These are phyloP conservation scores for Citeromyces matritensis DNA, from an alignment of 805 yeast species.

Conservation along the genomic window DNA sequence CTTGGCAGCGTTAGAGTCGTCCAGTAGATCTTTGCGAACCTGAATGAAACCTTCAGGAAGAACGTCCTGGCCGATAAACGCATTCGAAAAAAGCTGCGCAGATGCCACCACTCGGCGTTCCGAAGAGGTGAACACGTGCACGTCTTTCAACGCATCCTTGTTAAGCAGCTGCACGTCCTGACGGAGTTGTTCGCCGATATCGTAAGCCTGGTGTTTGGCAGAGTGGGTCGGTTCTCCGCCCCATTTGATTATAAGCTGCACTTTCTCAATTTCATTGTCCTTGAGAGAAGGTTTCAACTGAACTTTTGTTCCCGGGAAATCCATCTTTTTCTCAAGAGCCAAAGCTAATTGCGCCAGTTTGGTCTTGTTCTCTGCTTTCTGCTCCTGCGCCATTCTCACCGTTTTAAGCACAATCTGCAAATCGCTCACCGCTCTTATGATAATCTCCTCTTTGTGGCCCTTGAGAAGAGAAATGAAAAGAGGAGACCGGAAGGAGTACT, in stretches of 20 bases:
- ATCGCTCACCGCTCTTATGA: slow-evolving; percentile 81
- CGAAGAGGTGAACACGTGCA: slow-evolving; percentile 77
- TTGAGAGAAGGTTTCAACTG: slow-evolving; percentile 81
- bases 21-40: slow-evolving; percentile 80
- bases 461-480: slow-evolving; percentile 75
- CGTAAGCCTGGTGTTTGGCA: slow-evolving; percentile 86
- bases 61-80: slow-evolving; percentile 54
- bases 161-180: slow-evolving; percentile 82
- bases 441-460: slow-evolving; percentile 93
- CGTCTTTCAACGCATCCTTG: slow-evolving; percentile 71
- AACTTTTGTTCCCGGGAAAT: slow-evolving; percentile 91
- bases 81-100: slow-evolving; percentile 74
- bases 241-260: slow-evolving; percentile 93
- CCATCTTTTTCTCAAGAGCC: slow-evolving; percentile 79
- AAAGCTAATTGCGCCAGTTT: slow-evolving; percentile 64
- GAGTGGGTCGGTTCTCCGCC: slow-evolving; percentile 99
- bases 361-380: slow-evolving; percentile 63
- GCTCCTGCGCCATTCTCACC: slow-evolving; percentile 66
- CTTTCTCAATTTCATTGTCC: slow-evolving; percentile 72
- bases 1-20: slow-evolving; percentile 96
- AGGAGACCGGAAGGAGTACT: slow-evolving; percentile 84
- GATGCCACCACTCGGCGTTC: slow-evolving; percentile 91
- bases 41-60: slow-evolving; percentile 67
- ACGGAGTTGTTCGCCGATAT: slow-evolving; percentile 90
- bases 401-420: slow-evolving; percentile 76